Evolutionary conservation across 257 asterid genomes (phyloP), one percentile per base, ranked within the genome.

Genomic region (Forsythia viridissima): DNA sequence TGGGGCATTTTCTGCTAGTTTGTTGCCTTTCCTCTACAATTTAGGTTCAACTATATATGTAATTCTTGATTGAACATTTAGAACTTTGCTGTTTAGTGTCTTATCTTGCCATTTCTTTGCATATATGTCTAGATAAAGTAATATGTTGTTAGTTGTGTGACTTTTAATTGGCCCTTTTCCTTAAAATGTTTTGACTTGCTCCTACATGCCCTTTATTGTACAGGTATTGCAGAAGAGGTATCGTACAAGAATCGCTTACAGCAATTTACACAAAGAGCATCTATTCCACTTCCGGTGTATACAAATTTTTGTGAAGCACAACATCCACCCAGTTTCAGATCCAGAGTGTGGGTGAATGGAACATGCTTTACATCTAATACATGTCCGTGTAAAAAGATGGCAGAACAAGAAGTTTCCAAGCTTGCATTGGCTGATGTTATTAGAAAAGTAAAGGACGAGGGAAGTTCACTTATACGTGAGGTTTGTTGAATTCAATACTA

Each of bases 341-440:
- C 84, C 24, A 79, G 67, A 0, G 92, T 91, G 34, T 83, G 73
- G 57, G 91, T 90, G 8, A 87, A 86, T 38, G 90, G 89, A 69
- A 40, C 21, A 11, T 12, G 72, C 21, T 88, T 76, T 73, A 20
- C 6, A 65, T 81, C 93, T 41, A 24, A 16, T 59, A 24, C 82
- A 7, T 90, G 82, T 83, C 0, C 85, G 0, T 80, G 39, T 40
- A 70, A 77, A 48, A 89, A 85, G 80, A 63, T 55, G 48, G 89
- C 95, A 2, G 93, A 92, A 75, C 88, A 87, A 59, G 88, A 80
- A 51, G 94, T 80, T 65, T 92, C 94, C 4, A 86, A 79, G 63
- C 74, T 80, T 57, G 91, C 93, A 20, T 70, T 90, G 5, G 74
- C 73, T 39, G 68, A 52, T 42, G n/a, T 89, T 44, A 68, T 2